These are phyloP conservation scores for Tetrahymena borealis DNA, from an alignment of 73 alveolate species.

Conservation along the genomic window DNA sequence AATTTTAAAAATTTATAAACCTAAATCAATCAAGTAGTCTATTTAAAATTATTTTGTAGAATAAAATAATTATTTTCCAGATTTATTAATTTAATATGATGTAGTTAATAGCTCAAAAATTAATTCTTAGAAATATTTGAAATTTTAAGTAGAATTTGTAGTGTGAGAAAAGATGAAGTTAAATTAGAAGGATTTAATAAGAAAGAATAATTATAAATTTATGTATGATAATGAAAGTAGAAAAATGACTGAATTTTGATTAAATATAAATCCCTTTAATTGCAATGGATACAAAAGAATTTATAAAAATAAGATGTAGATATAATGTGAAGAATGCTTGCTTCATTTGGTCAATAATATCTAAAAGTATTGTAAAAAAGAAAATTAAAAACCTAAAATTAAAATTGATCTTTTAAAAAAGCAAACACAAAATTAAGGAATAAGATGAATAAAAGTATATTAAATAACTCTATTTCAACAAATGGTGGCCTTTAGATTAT, in stretches of 20 bases:
- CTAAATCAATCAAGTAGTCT: too few species aligned
- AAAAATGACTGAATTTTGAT: neutral
- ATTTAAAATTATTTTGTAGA: too few species aligned
- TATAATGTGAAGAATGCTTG: neutral
- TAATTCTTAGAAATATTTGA: too few species aligned
- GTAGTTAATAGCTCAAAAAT: too few species aligned
- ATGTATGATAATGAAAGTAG: neutral
- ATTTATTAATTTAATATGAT: too few species aligned
- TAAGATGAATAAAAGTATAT: neutral
- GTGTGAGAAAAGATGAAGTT: neutral
- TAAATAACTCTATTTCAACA: neutral
- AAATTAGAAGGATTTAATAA: neutral
- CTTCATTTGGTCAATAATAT: neutral
- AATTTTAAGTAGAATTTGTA: neutral
- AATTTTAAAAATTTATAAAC: too few species aligned
- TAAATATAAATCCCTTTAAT: neutral
- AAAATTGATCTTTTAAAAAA: neutral
- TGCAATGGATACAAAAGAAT: neutral
- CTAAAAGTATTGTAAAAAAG: neutral
- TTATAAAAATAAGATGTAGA: neutral
- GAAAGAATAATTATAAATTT: neutral
- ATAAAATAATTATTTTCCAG: too few species aligned
- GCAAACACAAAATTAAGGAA: neutral
- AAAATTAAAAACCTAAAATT: neutral
- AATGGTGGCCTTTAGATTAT: neutral